Evolutionary conservation across 208 protist species (phyloP), one percentile per base, ranked within the genome.

Genomic region (Novymonas esmeraldas): DNA sequence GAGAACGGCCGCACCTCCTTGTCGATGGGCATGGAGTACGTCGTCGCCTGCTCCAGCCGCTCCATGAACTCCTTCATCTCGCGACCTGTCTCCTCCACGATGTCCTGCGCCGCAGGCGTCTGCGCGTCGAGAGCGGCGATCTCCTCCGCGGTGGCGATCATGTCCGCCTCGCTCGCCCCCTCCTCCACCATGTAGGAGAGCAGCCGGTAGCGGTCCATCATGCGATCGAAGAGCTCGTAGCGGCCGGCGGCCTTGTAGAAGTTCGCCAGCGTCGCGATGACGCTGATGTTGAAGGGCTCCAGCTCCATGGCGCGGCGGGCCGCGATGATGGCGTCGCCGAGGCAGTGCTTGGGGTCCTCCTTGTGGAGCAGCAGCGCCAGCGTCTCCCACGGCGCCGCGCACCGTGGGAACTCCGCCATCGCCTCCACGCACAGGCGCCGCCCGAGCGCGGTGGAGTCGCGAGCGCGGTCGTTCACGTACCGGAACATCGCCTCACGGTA

Each of bases 191-290:
- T 78, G 70, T 74, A 84, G 7, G 62, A 69, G 46, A 94, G 70
- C 64, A 90, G 73, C 14, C 72, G 78, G 75, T 90, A 94, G 46
- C 85, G 89, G 65, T 94, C 89, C 74, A 92, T 73, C 85, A 94
- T 90, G 52, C 52, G 49, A 4, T 81, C 78, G 56, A 79, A 73
- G 59, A 94, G 78, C 44, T 74, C 75, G 44, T 76, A 70, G 11
- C 78, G 78, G 26, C 77, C 60, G 24, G 81, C 73, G 13, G 85
- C 85, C 65, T 89, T 85, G 73, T 90, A 92, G 62, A 94, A 77
- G 58, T 87, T 90, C 34, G 85, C 85, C 33, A 90, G 70, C n/a
- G 70, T 82, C 9, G 85, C 64, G 54, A 94, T 73, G 41, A 80
- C 64, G 4, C 51, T 63, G 9, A 90, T 49, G 73, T 87, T 81